Base-by-base conservation (phyloP, 129 eudicot species). In the Deinandra increscens region DNA sequence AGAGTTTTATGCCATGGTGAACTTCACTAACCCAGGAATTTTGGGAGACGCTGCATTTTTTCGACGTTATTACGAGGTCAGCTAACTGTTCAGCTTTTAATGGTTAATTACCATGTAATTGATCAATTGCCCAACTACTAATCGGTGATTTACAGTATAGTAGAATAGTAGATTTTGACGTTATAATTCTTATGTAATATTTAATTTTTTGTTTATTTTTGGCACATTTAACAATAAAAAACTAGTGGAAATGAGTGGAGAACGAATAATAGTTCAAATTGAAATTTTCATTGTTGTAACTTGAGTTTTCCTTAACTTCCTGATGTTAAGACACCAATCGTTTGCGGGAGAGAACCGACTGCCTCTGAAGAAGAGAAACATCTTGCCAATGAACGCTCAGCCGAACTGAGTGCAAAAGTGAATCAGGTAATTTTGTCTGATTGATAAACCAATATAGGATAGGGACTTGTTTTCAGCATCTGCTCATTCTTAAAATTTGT, bases 1-100 rank as follows among this genome's bases (percentile, higher is more conserved):
- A 79, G 99, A 94, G 81, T 94, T 94, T 80, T 94, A 73, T 54
- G 86, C 99, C 48, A 89, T 94, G 93, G 99, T 94, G 56, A 94
- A 94, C 81, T 94, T 94, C 76, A 89, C 99, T 1, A 94, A 94
- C 81, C 99, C 99, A 5, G 97, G 97, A 73, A 75, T 85, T 45
- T 79, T 94, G 82, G 99, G 99, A 1, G 96, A 90, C 76, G 97
- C 91, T 73, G 73, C 87, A 23, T 76, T 81, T 81, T 94, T 94
- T 75, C 93, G 97, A 26, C 95, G 97, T 34, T 76, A 94, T 77
- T 90, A 83, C 61, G 95, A 94, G 97, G 97, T 94, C 58, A 74
- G 79, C 58, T 74, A 70, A 44, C 61, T 75, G 18, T 75, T 54
- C 5, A 37, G 9, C 6, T 43, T 60, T 23, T 41, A 54, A 9